A percentile compares a stretch with the other conserved stretches of the same genome.
These are phyloP conservation scores for Pouteria glomerata DNA, from an alignment of 148 eudicot genomes.

Conservation along the genomic window DNA sequence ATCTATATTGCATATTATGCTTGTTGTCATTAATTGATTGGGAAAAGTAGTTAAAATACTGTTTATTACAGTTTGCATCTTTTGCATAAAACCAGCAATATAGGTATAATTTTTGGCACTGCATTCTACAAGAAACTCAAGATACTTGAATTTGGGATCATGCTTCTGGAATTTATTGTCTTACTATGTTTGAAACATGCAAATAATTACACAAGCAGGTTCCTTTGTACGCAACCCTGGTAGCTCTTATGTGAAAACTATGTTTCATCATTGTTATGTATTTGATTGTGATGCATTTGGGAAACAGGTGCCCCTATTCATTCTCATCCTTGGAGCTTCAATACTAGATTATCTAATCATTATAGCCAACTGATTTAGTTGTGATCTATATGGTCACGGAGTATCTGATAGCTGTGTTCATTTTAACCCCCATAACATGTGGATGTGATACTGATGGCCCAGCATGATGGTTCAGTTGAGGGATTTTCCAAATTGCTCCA, in stretches of 20 bases:
- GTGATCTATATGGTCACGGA: neutral
- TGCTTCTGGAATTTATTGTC: neutral
- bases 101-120: neutral
- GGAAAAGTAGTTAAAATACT: neutral
- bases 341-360: slow-evolving; percentile 1
- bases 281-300: neutral
- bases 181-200: neutral
- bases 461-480: neutral
- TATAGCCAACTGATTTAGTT: neutral
- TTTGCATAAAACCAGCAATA: neutral
- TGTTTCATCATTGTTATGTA: neutral
- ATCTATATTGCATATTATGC: slow-evolving; percentile 2
- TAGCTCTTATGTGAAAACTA: neutral
- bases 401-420: neutral
- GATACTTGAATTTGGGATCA: slow-evolving; percentile 2
- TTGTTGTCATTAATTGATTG: neutral
- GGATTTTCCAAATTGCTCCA: neutral
- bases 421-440: neutral
- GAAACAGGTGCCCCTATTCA: neutral
- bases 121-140: neutral
- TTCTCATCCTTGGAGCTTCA: neutral
- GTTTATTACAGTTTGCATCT: neutral
- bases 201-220: neutral
- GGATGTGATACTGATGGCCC: neutral
- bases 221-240: neutral